Percentiles rank a stretch among this genome's conserved stretches.
These are phyloP conservation scores for Neodidymelliopsis sp. DNA, from an alignment of 2,329 filamentous ascomycete genomes.

Conservation along the genomic window DNA sequence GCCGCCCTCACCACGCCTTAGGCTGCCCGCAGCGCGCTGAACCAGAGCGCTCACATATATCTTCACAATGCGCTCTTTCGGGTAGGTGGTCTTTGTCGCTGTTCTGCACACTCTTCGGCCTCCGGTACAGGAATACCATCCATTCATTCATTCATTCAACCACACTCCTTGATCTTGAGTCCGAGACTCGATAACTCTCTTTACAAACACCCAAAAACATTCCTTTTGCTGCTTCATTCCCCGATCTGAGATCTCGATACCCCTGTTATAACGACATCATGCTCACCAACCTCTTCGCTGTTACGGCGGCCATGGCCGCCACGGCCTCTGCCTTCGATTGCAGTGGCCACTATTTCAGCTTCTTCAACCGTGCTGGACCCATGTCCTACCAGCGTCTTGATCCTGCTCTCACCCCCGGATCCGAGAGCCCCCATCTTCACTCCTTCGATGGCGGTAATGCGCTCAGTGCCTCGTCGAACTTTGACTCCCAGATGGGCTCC, in stretches of 20 bases:
- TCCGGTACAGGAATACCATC: constrained; percentile 46
- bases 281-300: constrained; percentile 35
- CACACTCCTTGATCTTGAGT: constrained; percentile 42
- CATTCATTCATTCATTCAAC: constrained; percentile 36
- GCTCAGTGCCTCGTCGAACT: constrained; percentile 37
- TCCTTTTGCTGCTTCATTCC: constrained; percentile 27
- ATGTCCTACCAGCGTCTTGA: constrained; percentile 49
- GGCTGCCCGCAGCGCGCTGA: constrained; percentile 28
- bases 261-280: constrained; percentile 31
- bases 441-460: constrained; percentile 50
- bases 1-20: constrained; percentile 18
- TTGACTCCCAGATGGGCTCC: constrained; percentile 37
- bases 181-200: constrained; percentile 45
- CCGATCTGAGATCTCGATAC: constrained; percentile 15
- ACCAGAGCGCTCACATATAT: constrained; percentile 30
- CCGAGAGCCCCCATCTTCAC: constrained; percentile 46
- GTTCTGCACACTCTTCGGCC: constrained; percentile 30
- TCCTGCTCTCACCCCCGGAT: constrained; percentile 45
- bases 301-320: constrained; percentile 41
- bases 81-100: constrained; percentile 15
- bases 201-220: constrained; percentile 27
- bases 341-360: constrained; percentile 49
- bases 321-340: constrained; percentile 46
- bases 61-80: constrained; percentile 21
- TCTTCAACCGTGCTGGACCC: constrained; percentile 47